A percentile compares a stretch with the other conserved stretches of the same genome.
These are phyloP conservation scores for Quercus phellos DNA, from an alignment of 331 rosid species.

Conservation along the genomic window DNA sequence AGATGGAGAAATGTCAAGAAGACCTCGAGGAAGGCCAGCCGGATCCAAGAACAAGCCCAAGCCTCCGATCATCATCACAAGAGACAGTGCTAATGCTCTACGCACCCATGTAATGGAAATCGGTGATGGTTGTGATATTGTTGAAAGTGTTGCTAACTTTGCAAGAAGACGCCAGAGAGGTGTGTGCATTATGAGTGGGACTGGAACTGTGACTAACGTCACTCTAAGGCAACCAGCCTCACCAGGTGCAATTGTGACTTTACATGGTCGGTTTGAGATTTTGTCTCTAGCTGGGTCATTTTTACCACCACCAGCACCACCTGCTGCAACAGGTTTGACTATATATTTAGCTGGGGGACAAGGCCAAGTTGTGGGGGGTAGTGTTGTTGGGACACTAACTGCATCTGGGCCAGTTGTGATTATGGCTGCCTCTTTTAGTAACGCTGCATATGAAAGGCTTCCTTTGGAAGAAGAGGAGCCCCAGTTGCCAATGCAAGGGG, in stretches of 20 bases:
- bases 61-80: conserved; percentile 91
- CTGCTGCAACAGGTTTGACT: conserved; percentile 74
- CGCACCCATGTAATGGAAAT: conserved; percentile 93
- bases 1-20: conserved; percentile 53
- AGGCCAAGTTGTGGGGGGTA: conserved; percentile 95
- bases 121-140: conserved; percentile 80
- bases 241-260: conserved; percentile 67
- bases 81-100: conserved; percentile 94
- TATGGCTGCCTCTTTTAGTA: conserved; percentile 93
- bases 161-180: conserved; percentile 92
- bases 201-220: conserved; percentile 84
- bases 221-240: conserved; percentile 88
- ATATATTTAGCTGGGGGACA: conserved; percentile 89
- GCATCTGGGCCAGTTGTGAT: conserved; percentile 92
- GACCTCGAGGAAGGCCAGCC: conserved; percentile 88
- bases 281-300: conserved; percentile 78
- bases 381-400: conserved; percentile 64
- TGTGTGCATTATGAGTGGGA: conserved; percentile 88
- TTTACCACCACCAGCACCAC: conserved; percentile 90
- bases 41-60: conserved; percentile 98
- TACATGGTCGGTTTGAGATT: conserved; percentile 92
- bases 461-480: conserved; percentile 88
- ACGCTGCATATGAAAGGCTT: conserved; percentile 95
- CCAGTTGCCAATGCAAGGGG: conserved; percentile 44
- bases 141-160: conserved; percentile 80